A percentile compares a stretch with the other conserved stretches of the same genome.
These are phyloP conservation scores for Cucumis cinereus DNA, from an alignment of 306 rosid genomes.

Conservation along the genomic window DNA sequence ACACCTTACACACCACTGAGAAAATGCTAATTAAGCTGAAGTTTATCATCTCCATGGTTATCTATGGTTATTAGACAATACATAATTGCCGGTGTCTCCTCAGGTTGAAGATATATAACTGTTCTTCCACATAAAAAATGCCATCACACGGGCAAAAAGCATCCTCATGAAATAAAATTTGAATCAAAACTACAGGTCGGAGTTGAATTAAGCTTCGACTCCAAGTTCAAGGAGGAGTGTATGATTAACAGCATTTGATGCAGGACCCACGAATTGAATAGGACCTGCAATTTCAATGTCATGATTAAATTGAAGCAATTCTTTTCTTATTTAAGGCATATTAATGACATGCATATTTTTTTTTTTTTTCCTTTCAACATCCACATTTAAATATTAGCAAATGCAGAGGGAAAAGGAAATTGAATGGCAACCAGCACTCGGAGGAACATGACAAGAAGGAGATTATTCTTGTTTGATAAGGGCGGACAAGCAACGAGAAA, in stretches of 20 bases:
- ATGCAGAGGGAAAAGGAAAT: background rate
- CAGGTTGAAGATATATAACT: background rate
- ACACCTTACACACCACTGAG: background rate
- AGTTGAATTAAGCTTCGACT: conserved; percentile 22
- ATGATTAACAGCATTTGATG: conserved; percentile 56
- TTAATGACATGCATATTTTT: background rate
- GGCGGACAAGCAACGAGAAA: background rate
- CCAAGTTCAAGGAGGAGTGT: conserved; percentile 83
- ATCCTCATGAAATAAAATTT: background rate
- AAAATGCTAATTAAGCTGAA: background rate
- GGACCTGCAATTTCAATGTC: conserved; percentile 49
- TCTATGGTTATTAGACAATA: background rate
- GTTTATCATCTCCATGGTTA: background rate
- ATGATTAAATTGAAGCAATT: background rate
- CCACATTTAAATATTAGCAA: background rate
- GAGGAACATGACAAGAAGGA: background rate
- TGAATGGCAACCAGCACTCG: background rate
- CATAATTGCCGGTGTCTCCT: background rate
- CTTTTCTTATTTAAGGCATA: background rate
- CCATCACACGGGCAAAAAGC: background rate
- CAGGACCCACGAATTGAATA: conserved; percentile 73
- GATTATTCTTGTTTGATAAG: background rate
- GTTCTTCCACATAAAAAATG: background rate
- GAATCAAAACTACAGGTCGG: conserved; percentile 7
- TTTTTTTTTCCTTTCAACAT: background rate